Percentiles rank a stretch among this genome's conserved stretches.
These are phyloP conservation scores for Zoysia matrella DNA, from an alignment of 202 grass and related monocot genomes.

Conservation along the genomic window DNA sequence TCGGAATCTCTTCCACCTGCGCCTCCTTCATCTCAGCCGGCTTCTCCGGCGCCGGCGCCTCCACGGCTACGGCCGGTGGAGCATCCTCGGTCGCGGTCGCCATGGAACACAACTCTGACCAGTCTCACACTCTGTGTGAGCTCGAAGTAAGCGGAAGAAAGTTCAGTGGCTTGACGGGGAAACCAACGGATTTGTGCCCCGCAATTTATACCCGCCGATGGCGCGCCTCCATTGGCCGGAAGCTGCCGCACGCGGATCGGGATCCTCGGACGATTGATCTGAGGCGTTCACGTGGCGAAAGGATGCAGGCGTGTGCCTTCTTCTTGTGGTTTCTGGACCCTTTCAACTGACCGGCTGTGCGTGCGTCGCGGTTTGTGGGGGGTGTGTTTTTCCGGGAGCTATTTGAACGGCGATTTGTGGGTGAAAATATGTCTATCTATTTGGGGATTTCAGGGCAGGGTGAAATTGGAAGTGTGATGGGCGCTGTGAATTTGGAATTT, in stretches of 20 bases:
- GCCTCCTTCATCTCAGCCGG: not conserved
- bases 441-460: not conserved
- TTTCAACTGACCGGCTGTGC: not conserved
- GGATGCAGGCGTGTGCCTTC: not conserved
- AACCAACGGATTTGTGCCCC: not conserved
- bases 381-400: conserved; percentile 43
- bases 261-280: conserved; percentile 27
- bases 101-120: conserved; percentile 41
- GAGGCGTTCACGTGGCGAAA: conserved; percentile 31
- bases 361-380: not conserved
- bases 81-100: conserved; percentile 47
- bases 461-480: conserved; percentile 5
- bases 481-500: conserved; percentile 26
- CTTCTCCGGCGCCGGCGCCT: conserved; percentile 23
- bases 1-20: not conserved
- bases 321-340: conserved; percentile 34
- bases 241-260: conserved; percentile 43
- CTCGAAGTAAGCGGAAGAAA: not conserved
- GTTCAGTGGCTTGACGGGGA: not conserved
- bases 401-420: conserved; percentile 28
- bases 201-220: conserved; percentile 14
- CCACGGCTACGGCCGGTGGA: not conserved
- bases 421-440: not conserved
- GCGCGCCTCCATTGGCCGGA: conserved; percentile 33
- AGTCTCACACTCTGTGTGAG: not conserved